Base-by-base conservation (phyloP, 441 rosid species). In the Macaranga tanarius region DNA sequence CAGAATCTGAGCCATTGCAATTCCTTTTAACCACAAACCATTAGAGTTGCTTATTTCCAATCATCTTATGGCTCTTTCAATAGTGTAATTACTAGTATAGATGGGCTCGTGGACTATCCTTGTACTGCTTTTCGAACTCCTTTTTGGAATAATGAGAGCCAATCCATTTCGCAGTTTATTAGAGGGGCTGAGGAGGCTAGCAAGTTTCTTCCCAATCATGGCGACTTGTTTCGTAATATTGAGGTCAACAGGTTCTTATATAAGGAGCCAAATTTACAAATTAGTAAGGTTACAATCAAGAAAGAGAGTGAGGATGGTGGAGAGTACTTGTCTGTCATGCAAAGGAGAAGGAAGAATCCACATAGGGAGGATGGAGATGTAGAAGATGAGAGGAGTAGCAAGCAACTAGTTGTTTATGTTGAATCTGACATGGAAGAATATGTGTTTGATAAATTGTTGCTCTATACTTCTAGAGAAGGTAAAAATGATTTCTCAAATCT, bases 181-280 rank as follows among this genome's bases (percentile, higher is more conserved):
- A 89, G 71, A 78, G 96, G 97, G 9, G 62, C 86, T 58, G 96
- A 90, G 77, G 97, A 93, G 85, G 96, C 97, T 70, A 88, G 81
- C 75, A 91, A 86, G 81, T 91, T 91, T 79, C 91, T 93, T 72
- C 96, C 97, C 9, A 84, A 77, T 60, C 72, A 64, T 66, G 79
- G 79, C 70, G 82, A 80, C 34, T 75, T 89, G 71, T 69, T 79
- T 56, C 45, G 75, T 42, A 77, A 80, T 76, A 71, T 81, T n/a
- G 81, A 77, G 65, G 69, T 69, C 15, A 65, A 77, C 54, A 48
- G 0, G 8, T 74, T 59, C 4, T 54, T 74, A 51, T 76, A 64
- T 0, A 50, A 79, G 38, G 75, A 61, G 67, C 73, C 79, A 78
- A 79, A 76, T 44, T 70, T 47, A n/a, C 73, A 72, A 42, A 78